Evolutionary conservation across 306 rosid genomes (phyloP).

Genomic region (Cucumis hystrix): DNA sequence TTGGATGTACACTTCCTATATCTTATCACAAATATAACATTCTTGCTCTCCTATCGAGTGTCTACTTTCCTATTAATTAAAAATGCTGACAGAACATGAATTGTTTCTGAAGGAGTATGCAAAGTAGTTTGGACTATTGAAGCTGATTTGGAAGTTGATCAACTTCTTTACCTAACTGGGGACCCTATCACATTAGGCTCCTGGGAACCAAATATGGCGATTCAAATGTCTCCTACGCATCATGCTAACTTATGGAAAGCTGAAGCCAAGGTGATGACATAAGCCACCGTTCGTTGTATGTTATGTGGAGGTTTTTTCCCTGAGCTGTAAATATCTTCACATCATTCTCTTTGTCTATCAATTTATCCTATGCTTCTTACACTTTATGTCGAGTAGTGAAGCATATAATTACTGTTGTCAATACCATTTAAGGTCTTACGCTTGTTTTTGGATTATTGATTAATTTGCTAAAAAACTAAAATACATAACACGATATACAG

Average conservation of each 20-base stretch:
- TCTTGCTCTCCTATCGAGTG: slow-evolving; percentile 5
- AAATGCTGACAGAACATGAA: slow-evolving; percentile 35
- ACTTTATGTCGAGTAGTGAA: neutral
- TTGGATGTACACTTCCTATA: neutral
- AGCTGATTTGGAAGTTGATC: slow-evolving; percentile 68
- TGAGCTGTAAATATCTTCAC: neutral
- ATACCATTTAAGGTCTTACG: neutral
- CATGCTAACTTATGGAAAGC: slow-evolving; percentile 74
- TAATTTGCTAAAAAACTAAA: neutral
- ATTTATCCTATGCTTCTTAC: neutral
- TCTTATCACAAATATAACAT: neutral
- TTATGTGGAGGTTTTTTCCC: neutral
- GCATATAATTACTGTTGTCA: neutral
- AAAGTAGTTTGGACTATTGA: slow-evolving; percentile 62
- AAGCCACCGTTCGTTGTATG: neutral
- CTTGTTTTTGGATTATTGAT: neutral
- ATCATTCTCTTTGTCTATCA: neutral
- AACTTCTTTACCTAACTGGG: slow-evolving; percentile 75
- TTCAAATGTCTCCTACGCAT: slow-evolving; percentile 58
- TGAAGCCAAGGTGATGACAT: slow-evolving; percentile 49
- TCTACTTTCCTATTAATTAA: slow-evolving; percentile 11
- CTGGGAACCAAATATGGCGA: slow-evolving; percentile 78
- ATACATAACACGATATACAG: neutral
- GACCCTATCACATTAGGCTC: slow-evolving; percentile 69
- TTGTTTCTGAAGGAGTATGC: slow-evolving; percentile 38